Conservation (phyloP, 2,329 filamentous ascomycete genomes). For the Monilinia laxa region DNA sequence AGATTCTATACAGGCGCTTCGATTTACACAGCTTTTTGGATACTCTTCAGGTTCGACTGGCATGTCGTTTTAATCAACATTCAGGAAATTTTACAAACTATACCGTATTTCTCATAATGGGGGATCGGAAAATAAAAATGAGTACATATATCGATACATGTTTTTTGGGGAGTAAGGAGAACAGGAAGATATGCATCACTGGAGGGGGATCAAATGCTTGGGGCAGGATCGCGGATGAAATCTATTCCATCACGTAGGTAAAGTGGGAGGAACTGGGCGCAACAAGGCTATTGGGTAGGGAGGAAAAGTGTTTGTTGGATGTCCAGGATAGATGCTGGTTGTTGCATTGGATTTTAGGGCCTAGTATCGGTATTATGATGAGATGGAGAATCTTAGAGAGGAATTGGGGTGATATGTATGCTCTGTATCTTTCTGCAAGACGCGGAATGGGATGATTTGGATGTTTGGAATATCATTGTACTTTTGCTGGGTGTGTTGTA, state of each 20-base stretch:
- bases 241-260: neutral
- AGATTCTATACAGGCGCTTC: neutral
- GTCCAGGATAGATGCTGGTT: neutral
- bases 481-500: neutral
- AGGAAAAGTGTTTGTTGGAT: neutral
- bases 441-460: neutral
- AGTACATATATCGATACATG: conserved; percentile 1
- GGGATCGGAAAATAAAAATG: neutral
- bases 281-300: neutral
- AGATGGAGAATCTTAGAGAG: neutral
- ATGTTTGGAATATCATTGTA: neutral
- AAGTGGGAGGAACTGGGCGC: conserved; percentile 1
- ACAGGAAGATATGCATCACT: neutral
- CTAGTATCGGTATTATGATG: neutral
- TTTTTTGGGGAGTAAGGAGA: neutral
- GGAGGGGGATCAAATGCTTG: neutral
- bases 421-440: neutral
- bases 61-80: neutral
- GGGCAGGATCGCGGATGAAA: neutral
- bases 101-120: neutral
- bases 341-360: neutral
- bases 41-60: neutral
- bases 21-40: neutral
- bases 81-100: neutral
- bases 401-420: too few relatives aligned